Evolutionary conservation across 441 rosid genomes (phyloP).

Genomic region (Corymbia calophylla): DNA sequence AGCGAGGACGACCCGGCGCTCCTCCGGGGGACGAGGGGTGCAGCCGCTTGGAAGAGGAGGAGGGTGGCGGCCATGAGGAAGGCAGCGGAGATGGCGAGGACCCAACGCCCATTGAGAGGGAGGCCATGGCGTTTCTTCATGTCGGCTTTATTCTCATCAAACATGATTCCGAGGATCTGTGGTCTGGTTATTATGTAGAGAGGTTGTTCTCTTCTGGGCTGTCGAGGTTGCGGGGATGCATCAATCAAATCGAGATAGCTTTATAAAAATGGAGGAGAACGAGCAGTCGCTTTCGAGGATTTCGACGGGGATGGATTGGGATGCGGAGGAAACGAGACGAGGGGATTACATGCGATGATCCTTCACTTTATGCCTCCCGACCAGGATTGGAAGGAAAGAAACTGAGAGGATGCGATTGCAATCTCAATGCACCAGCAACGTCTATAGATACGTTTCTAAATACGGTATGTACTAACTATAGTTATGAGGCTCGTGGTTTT

Average conservation of each 20-base stretch:
- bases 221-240: neutral
- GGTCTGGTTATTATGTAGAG: neutral
- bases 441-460: neutral
- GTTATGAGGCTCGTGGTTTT: neutral
- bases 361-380: neutral
- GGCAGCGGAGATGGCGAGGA: slow-evolving; percentile 21
- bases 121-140: slow-evolving; percentile 4
- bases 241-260: neutral
- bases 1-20: neutral
- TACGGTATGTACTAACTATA: neutral
- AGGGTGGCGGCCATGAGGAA: slow-evolving; percentile 41
- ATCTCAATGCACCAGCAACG: neutral
- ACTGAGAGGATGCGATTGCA: neutral
- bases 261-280: neutral
- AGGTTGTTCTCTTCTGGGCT: neutral
- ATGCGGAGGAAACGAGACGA: neutral
- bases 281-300: neutral
- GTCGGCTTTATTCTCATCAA: neutral
- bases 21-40: slow-evolving; percentile 43
- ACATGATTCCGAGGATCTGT: neutral
- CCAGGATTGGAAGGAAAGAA: neutral
- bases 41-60: slow-evolving; percentile 17
- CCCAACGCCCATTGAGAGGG: slow-evolving; percentile 31
- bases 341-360: neutral
- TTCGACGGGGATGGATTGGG: neutral